Evolutionary conservation across 2,329 filamentous ascomycete genomes (phyloP), one percentile per base, ranked within the genome.

Genomic region (Monascus ruber): DNA sequence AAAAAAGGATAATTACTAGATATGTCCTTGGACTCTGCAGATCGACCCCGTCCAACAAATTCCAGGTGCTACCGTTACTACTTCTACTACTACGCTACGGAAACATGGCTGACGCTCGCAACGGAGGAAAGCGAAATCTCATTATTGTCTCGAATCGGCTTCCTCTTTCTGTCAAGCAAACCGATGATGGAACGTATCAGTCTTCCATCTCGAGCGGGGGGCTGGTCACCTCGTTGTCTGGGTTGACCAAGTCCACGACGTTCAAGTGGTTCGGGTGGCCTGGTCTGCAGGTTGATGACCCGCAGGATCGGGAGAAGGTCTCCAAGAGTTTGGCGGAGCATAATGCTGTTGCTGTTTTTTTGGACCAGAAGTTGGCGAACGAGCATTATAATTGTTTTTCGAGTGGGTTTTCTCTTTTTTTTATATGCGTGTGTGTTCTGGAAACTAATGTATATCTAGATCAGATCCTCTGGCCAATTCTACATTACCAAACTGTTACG

Each of bases 191-290:
- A 50, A 77, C 77, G 51, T 95, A 89, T 65, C 72, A 77, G 52
- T 89, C 93, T 60, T 83, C 79, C 54, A 85, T 93, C 75, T 94
- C 87, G 34, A 94, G 88, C 7, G 88, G 88, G 40, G 88, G 88
- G 8, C 76, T 95, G 24, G 88, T 95, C 53, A 94, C 85, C 26
- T 87, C 88, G 24, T 71, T 95, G 39, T 89, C 85, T 41, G 88
- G 88, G 24, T 68, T 95, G 37, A 81, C 83, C 53, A 94, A 94
- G 64, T 82, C 84, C 4, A 93, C 85, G 17, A 83, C 79, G 50
- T 94, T 94, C 62, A 83, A 85, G 57, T 95, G 89, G 88, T 95
- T 94, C 63, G 89, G 88, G 45, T 95, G 89, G 89, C 87, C 89
- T 0, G 88, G 89, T 10, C 69, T 91, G 11, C 84, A 93, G 61